phyloP scores from a whole-genome alignment of 108 stramenopile genomes.

The Asterionellopsis glacialis region DNA sequence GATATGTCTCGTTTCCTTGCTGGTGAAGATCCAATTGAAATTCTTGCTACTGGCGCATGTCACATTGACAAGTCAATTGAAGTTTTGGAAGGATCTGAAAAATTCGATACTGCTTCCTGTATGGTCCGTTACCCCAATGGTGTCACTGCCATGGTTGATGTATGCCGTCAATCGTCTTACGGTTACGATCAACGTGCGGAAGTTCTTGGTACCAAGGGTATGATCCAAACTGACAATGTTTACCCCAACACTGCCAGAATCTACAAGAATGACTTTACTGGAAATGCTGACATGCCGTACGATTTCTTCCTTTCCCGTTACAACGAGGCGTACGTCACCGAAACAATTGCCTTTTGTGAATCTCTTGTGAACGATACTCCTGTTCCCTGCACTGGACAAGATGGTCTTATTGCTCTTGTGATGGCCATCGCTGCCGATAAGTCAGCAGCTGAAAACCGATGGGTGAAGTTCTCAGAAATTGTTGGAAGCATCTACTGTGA shows the following conservation, averaged over 20 bases:
- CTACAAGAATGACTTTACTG: constrained; percentile 91
- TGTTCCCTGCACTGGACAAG: constrained; percentile 92
- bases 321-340: constrained; percentile 92
- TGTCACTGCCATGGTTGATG: constrained; percentile 93
- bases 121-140: constrained; percentile 89
- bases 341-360: constrained; percentile 91
- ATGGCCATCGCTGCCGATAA: constrained; percentile 94
- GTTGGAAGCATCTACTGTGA: constrained; percentile 67
- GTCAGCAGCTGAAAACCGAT: constrained; percentile 81
- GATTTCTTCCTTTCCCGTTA: constrained; percentile 95
- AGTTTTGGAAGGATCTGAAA: constrained; percentile 80
- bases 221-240: constrained; percentile 96
- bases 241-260: constrained; percentile 94
- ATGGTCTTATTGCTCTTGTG: constrained; percentile 92
- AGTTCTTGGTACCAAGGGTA: constrained; percentile 90
- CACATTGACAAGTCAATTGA: constrained; percentile 93
- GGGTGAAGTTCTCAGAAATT: constrained; percentile 86
- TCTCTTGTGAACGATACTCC: constrained; percentile 89
- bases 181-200: constrained; percentile 98
- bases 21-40: constrained; percentile 88
- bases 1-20: constrained; percentile 95
- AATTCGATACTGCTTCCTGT: constrained; percentile 88
- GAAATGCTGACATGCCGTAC: constrained; percentile 97
- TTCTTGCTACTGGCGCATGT: constrained; percentile 83
- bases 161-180: constrained; percentile 93